Conservation (phyloP, 345 rosid genomes). For the Limnanthes douglasii region DNA sequence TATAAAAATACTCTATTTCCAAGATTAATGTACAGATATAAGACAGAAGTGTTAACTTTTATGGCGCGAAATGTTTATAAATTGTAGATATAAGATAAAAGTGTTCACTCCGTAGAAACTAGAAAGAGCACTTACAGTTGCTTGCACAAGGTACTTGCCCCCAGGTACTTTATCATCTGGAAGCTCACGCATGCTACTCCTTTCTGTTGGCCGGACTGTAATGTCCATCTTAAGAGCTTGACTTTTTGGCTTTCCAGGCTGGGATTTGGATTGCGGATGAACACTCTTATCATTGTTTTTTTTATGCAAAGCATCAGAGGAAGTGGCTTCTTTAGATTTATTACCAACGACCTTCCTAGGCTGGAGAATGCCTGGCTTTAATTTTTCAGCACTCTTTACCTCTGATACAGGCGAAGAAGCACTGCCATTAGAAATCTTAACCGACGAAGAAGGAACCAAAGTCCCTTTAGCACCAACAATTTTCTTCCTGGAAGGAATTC, state of each 20-base stretch:
- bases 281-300: slow-evolving; percentile 37
- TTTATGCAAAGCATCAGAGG: slow-evolving; percentile 28
- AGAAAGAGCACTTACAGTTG: slow-evolving; percentile 27
- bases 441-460: slow-evolving; percentile 23
- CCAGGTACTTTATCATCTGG: slow-evolving; percentile 44
- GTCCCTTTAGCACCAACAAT: slow-evolving; percentile 27
- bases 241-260: slow-evolving; percentile 24
- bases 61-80: too few species aligned
- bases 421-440: slow-evolving; percentile 28
- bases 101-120: too few species aligned
- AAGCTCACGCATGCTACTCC: slow-evolving; percentile 29
- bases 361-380: slow-evolving; percentile 22
- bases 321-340: slow-evolving; percentile 38
- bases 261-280: slow-evolving; percentile 25
- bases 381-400: slow-evolving; percentile 35
- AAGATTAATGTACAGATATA: too few species aligned
- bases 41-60: too few species aligned
- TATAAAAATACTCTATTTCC: too few species aligned
- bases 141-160: slow-evolving; percentile 25
- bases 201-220: slow-evolving; percentile 33
- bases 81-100: too few species aligned
- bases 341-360: slow-evolving; percentile 22
- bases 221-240: slow-evolving; percentile 22
- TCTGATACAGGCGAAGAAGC: slow-evolving; percentile 20
- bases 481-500: slow-evolving; percentile 36